Conservation (phyloP, 352 stramenopile species). For the Peronospora farinosa region DNA sequence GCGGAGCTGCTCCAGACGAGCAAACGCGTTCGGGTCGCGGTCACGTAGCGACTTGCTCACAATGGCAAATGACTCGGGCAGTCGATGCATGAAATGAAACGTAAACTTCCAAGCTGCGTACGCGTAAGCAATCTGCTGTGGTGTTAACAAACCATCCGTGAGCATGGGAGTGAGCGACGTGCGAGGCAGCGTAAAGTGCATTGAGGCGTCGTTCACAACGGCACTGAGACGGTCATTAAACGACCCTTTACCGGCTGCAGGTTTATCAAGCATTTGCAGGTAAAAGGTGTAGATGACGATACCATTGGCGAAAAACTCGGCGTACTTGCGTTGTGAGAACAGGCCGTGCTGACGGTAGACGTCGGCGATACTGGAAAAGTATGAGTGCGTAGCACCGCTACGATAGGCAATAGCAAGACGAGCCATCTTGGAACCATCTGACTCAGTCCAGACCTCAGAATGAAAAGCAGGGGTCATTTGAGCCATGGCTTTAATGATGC, state of each 20-base stretch:
- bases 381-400: slow-evolving; percentile 70
- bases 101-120: slow-evolving; percentile 85
- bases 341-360: slow-evolving; percentile 81
- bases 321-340: slow-evolving; percentile 80
- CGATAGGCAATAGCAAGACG: slow-evolving; percentile 75
- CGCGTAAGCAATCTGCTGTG: slow-evolving; percentile 79
- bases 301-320: slow-evolving; percentile 81
- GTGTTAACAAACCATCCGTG: slow-evolving; percentile 60
- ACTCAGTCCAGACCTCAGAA: slow-evolving; percentile 69
- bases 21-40: slow-evolving; percentile 64
- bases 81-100: slow-evolving; percentile 84
- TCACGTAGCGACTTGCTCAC: slow-evolving; percentile 76
- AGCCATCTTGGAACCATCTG: slow-evolving; percentile 71
- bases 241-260: slow-evolving; percentile 37
- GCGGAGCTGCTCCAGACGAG: slow-evolving; percentile 67
- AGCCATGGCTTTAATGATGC: slow-evolving; percentile 56
- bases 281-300: slow-evolving; percentile 84
- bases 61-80: slow-evolving; percentile 73
- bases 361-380: slow-evolving; percentile 83
- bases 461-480: slow-evolving; percentile 81
- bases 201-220: slow-evolving; percentile 62
- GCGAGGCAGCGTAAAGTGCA: slow-evolving; percentile 79
- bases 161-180: slow-evolving; percentile 82
- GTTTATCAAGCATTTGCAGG: slow-evolving; percentile 64
- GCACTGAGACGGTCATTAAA: slow-evolving; percentile 67